Percentiles rank a stretch among this genome's conserved stretches.
phyloP scores from a whole-genome alignment of 2,329 filamentous ascomycete genomes.

The Colletotrichum siamense region DNA sequence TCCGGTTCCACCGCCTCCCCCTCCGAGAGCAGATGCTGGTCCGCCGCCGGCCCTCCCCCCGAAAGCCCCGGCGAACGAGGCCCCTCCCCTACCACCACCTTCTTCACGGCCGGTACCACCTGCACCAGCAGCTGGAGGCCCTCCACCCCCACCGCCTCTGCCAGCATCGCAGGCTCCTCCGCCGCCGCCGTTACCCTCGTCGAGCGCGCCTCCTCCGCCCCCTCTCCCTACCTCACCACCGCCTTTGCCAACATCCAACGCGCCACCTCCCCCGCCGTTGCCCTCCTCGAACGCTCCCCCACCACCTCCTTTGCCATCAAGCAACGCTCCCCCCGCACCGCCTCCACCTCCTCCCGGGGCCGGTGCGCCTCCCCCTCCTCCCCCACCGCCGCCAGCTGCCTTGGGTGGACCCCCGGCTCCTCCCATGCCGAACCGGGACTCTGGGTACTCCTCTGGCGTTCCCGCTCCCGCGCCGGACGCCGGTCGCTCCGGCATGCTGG shows the following conservation, averaged over 20 bases:
- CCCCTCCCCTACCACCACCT: constrained; percentile 57
- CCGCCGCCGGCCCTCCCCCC: constrained; percentile 52
- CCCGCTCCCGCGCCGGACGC: constrained; percentile 50
- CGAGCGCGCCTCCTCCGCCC: constrained; percentile 38
- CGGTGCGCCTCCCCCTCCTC: constrained; percentile 38
- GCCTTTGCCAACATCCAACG: constrained; percentile 12
- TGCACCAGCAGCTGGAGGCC: constrained; percentile 49
- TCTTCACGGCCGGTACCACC: constrained; percentile 58
- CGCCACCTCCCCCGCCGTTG: constrained; percentile 40
- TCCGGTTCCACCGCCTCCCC: constrained; percentile 74
- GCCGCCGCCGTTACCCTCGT: constrained; percentile 32
- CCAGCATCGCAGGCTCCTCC: constrained; percentile 35
- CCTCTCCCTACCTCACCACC: constrained; percentile 33
- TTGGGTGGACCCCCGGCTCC: constrained; percentile 54
- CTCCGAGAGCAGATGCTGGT: constrained; percentile 42
- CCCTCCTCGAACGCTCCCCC: constrained; percentile 37
- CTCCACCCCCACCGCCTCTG: constrained; percentile 40
- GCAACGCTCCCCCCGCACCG: constrained; percentile 36
- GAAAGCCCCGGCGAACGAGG: constrained; percentile 48
- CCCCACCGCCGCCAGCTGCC: constrained; percentile 38
- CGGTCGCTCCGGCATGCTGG: constrained; percentile 66
- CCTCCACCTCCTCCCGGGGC: constrained; percentile 45
- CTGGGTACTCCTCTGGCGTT: constrained; percentile 59
- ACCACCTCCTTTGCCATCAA: constrained; percentile 43
- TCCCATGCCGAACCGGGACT: constrained; percentile 63